Evolutionary conservation across 1,284 basidiomycete species (phyloP).

Genomic region (Sporisorium sorghi): DNA sequence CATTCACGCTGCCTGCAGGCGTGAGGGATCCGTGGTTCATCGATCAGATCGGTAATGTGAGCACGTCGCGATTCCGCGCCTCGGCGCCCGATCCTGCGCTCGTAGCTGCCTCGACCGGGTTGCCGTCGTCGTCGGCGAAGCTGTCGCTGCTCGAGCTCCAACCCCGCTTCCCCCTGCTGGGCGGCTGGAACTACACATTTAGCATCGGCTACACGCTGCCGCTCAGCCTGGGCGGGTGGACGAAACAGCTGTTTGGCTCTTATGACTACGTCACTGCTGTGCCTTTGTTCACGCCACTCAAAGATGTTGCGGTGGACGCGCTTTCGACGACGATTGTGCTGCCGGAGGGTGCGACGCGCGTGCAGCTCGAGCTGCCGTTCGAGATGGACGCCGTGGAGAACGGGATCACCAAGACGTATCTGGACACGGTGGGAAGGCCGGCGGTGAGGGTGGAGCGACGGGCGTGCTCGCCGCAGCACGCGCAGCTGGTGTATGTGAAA

Average conservation of each 20-base stretch:
- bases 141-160: slow-evolving; percentile 78
- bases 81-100: slow-evolving; percentile 67
- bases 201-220: slow-evolving; percentile 89
- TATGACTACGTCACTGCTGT: slow-evolving; percentile 78
- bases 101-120: slow-evolving; percentile 1
- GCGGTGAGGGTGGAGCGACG: slow-evolving; percentile 80
- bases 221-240: slow-evolving; percentile 69
- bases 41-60: slow-evolving; percentile 87
- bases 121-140: slow-evolving; percentile 5
- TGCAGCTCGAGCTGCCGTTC: slow-evolving; percentile 80
- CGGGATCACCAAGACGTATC: slow-evolving; percentile 83
- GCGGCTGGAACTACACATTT: slow-evolving; percentile 98
- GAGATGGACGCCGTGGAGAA: slow-evolving; percentile 75
- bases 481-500: slow-evolving; percentile 48
- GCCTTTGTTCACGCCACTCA: slow-evolving; percentile 85
- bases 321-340: slow-evolving; percentile 83
- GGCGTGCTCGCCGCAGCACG: slow-evolving; percentile 31
- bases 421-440: slow-evolving; percentile 92
- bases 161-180: slow-evolving; percentile 91
- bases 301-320: slow-evolving; percentile 83
- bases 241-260: slow-evolving; percentile 71
- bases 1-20: slow-evolving; percentile 72
- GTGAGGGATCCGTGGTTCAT: slow-evolving; percentile 53
- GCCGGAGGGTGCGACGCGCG: slow-evolving; percentile 90
- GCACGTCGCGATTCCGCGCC: slow-evolving; percentile 85